A percentile compares a stretch with the other conserved stretches of the same genome.
These are phyloP conservation scores for Rubroshorea leprosula DNA, from an alignment of 345 rosid species.

Conservation along the genomic window DNA sequence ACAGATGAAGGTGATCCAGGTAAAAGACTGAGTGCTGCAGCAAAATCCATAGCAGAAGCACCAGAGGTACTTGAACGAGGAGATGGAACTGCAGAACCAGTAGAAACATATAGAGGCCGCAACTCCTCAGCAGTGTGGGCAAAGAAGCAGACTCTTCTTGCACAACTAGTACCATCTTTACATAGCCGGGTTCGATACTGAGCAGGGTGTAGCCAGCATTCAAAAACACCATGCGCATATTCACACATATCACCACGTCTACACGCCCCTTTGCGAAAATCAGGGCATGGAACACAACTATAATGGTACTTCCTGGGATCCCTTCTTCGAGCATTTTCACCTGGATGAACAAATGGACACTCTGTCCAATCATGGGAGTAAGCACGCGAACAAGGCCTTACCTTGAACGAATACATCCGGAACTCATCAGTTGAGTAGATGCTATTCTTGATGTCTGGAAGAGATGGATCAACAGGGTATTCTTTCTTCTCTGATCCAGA, in stretches of 20 bases:
- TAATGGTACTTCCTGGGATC: slow-evolving; percentile 96
- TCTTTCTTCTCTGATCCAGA: slow-evolving; percentile 63
- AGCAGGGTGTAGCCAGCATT: slow-evolving; percentile 98
- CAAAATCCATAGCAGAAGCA: slow-evolving; percentile 67
- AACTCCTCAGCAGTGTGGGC: slow-evolving; percentile 91
- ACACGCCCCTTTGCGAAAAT: slow-evolving; percentile 89
- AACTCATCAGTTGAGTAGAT: slow-evolving; percentile 91
- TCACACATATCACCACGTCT: slow-evolving; percentile 95
- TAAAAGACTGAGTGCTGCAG: slow-evolving; percentile 67
- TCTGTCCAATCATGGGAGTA: slow-evolving; percentile 99
- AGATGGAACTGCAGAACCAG: slow-evolving; percentile 89
- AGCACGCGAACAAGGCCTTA: slow-evolving; percentile 90
- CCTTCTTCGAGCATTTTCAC: slow-evolving; percentile 94
- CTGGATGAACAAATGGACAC: slow-evolving; percentile 97
- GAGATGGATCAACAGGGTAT: slow-evolving; percentile 87
- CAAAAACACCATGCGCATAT: slow-evolving; percentile 97
- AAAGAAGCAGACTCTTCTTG: slow-evolving; percentile 87
- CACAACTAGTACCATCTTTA: slow-evolving; percentile 84
- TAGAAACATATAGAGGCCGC: slow-evolving; percentile 76
- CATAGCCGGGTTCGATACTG: slow-evolving; percentile 90
- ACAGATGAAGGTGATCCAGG: slow-evolving; percentile 85
- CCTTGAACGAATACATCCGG: slow-evolving; percentile 93
- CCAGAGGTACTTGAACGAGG: slow-evolving; percentile 66
- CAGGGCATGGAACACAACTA: slow-evolving; percentile 97
- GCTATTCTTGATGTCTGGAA: slow-evolving; percentile 93